phyloP scores from a whole-genome alignment of 1,284 basidiomycete species.

The Leccinum ambiguum region DNA sequence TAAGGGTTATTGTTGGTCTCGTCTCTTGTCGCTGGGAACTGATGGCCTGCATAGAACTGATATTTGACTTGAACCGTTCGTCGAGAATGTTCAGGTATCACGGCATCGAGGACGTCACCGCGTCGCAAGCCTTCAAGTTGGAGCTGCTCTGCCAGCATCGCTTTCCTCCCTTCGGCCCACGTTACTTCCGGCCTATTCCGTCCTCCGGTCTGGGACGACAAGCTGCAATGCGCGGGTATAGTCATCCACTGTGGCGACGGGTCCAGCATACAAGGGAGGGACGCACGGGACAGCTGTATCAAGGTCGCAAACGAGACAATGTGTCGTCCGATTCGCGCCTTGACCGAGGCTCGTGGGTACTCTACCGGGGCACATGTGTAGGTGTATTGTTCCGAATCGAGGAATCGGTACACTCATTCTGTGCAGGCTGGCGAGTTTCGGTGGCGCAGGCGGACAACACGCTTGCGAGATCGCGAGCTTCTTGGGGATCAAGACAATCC shows the following conservation, averaged over 20 bases:
- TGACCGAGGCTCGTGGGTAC: conserved; percentile 90
- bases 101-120: conserved; percentile 34
- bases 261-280: neutral
- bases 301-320: conserved; percentile 95
- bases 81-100: conserved; percentile 40
- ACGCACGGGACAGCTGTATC: conserved; percentile 62
- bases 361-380: conserved; percentile 81
- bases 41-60: conserved; percentile 47
- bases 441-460: conserved; percentile 81
- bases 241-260: no score
- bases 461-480: conserved; percentile 73
- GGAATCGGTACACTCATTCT: conserved; percentile 2
- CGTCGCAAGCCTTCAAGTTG: conserved; percentile 26
- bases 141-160: conserved; percentile 48
- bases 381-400: conserved; percentile 6
- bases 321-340: conserved; percentile 88
- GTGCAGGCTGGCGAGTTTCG: conserved; percentile 75
- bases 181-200: conserved; percentile 64
- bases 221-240: no score
- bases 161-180: conserved; percentile 62
- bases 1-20: conserved; percentile 20
- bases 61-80: conserved; percentile 65
- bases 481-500: conserved; percentile 68
- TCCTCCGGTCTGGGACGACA: conserved; percentile 38
- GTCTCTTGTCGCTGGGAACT: conserved; percentile 10